Evolutionary conservation across 345 rosid species (phyloP), one percentile per base, ranked within the genome.

Genomic region (Eutrema japonicum): DNA sequence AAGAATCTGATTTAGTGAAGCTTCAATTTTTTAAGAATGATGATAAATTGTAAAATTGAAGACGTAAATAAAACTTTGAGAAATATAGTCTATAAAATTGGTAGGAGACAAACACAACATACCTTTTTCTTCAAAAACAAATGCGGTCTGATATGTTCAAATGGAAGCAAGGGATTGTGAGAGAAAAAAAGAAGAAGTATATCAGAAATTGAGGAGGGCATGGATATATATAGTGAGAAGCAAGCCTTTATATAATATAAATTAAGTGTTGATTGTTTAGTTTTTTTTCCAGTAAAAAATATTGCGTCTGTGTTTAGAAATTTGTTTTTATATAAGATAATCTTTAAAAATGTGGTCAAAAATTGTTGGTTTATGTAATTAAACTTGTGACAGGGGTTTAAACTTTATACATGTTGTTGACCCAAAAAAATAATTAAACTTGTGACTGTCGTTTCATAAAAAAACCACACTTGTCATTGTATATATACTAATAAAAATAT

Each of bases 111-210:
- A 13, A 51, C 8, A 42, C 12, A 51, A 18, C 11, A 22, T 66
- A 70, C 67, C 32, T 54, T 50, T 51, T 43, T 54, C 32, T 53
- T 30, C 32, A 11, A 18, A 55, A 32, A 55, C 41, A 53, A 52
- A 27, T 52, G 33, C 4, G 4, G 3, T 37, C 8, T 5, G 9
- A 30, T 6, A 35, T 49, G 22, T 6, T 36, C 18, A 11, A 37
- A 38, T 1, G 63, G 30, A 42, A 54, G 14, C 33, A 42, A 32
- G 22, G 43, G 32, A 29, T 16, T 54, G 3, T 1, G 32, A 54
- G 1, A 30, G 10, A 22, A 4, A 3, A 7, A 10, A 30, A 53
- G 14, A 29, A 27, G 8, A 43, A n/a, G n/a, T 43, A 29, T 32
- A 11, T 29, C 8, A 29, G 18, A 70, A 11, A 6, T 8, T n/a